Percentiles rank a stretch among this genome's conserved stretches.
phyloP scores from a whole-genome alignment of 1,139 yeast genomes.

The Hyphopichia fennica region DNA sequence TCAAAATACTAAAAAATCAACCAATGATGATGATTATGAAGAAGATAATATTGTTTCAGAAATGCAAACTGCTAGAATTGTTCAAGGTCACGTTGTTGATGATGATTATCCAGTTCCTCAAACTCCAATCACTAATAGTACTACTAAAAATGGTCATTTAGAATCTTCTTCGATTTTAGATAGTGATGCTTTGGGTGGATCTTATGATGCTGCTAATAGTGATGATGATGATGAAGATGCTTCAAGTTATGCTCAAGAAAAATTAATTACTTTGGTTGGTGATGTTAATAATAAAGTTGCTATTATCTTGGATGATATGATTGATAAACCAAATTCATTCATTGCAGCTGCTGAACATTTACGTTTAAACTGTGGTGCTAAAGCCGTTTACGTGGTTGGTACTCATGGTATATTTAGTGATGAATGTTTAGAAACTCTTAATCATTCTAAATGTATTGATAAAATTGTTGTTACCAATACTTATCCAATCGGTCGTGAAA shows the following conservation, averaged over 20 bases:
- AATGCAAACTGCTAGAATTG: slow-evolving; percentile 92
- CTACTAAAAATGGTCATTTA: slow-evolving; percentile 4
- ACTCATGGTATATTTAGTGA: slow-evolving; percentile 95
- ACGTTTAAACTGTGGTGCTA: slow-evolving; percentile 92
- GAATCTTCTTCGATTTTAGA: slow-evolving; percentile 23
- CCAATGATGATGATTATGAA: slow-evolving; percentile 52
- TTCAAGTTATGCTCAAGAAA: slow-evolving; percentile 66
- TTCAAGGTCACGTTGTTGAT: slow-evolving; percentile 95
- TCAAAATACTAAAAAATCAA: slow-evolving; percentile 16
- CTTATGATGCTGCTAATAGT: slow-evolving; percentile 72
- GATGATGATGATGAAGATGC: slow-evolving; percentile 89
- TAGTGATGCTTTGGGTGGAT: slow-evolving; percentile 71
- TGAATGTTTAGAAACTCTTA: slow-evolving; percentile 77
- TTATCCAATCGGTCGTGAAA: slow-evolving; percentile 75
- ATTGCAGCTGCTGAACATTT: slow-evolving; percentile 98
- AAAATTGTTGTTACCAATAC: slow-evolving; percentile 93
- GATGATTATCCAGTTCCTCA: slow-evolving; percentile 56
- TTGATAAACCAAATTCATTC: slow-evolving; percentile 90
- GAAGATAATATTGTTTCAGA: slow-evolving; percentile 77
- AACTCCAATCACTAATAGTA: slow-evolving; percentile 13
- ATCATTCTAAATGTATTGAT: slow-evolving; percentile 79
- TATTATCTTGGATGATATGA: slow-evolving; percentile 92
- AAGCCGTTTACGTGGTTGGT: slow-evolving; percentile 84
- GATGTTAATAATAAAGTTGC: slow-evolving; percentile 91
- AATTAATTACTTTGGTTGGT: slow-evolving; percentile 93